Percentiles rank a stretch among this genome's conserved stretches.
Conservation (phyloP, 1,284 basidiomycete genomes). For the Malassezia vespertilionis region DNA sequence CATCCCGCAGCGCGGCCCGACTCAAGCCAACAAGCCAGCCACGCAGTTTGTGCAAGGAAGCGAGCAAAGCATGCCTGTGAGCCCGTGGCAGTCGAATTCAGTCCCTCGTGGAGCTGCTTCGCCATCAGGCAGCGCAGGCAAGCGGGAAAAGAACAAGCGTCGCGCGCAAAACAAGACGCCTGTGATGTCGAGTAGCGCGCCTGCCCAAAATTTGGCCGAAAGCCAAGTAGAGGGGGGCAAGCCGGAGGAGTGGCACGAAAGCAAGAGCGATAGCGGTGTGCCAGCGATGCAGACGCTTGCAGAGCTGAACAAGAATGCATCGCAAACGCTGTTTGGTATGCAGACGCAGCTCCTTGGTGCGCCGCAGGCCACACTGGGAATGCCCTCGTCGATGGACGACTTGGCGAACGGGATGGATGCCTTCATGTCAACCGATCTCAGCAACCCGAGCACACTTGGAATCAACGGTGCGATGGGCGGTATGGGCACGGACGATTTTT, state of each 20-base stretch:
- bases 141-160: constrained; percentile 1
- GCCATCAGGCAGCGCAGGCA: constrained; percentile 1
- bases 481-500: constrained; percentile 28
- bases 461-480: constrained; percentile 3
- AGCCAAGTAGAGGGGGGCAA: not conserved
- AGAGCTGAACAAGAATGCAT: not conserved
- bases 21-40: not conserved
- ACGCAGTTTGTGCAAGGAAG: not conserved
- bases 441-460: not conserved
- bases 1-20: not conserved
- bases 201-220: not conserved
- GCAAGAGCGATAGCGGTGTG: constrained; percentile 8
- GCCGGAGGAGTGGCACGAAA: constrained; percentile 6
- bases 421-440: constrained; percentile 6
- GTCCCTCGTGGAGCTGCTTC: not conserved
- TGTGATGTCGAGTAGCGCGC: not conserved
- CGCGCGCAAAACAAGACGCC: constrained; percentile 9
- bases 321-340: constrained; percentile 3
- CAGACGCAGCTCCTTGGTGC: constrained; percentile 4
- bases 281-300: not conserved
- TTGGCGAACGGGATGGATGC: not conserved
- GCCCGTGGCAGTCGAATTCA: constrained; percentile 6
- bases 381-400: constrained; percentile 15
- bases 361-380: constrained; percentile 8
- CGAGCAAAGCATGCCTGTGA: not conserved